Base-by-base conservation (phyloP, 1,284 basidiomycete species). In the Bjerkandera adusta region DNA sequence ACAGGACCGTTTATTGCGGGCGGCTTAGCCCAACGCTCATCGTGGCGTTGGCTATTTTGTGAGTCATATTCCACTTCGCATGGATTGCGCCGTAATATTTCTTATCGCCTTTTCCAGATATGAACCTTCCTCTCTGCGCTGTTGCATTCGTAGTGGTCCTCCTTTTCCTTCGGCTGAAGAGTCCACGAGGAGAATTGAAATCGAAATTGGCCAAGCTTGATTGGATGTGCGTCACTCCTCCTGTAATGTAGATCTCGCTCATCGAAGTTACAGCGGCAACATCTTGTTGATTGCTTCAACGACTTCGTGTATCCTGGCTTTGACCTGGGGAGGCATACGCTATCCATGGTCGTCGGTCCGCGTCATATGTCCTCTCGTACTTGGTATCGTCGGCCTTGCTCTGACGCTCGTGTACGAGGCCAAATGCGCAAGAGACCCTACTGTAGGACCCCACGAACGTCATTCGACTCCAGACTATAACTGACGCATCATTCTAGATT, bases 151-250 rank as follows among this genome's bases (percentile, higher is more conserved):
- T 57, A 5, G 55, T 75, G 16, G 66, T 74, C 11, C 43, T 61
- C 11, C 33, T 68, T 13, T 68, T 68, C 50, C 58, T 77, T 36
- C 59, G 64, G 22, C 58, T 76, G 29, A 62, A 62, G 10, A 63
- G 59, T 12, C 71, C 72, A 2, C 60, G 56, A n/a, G 62, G 57
- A 2, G 56, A 47, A 1, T 54, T 72, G 33, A 52, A 51, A n/a
- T 54, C 65, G 30, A 71, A 70, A 49, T 36, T 71, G 11, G 45
- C 36, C 3, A 43, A 57, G 38, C 59, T 72, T 16, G 70, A 73
- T 50, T 71, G 69, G 69, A 56, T 68, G 67, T 69, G 45, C 29
- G 68, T 58, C 10, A 20, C 24, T 15, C 34, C 16, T 29, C 35
- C 34, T 22, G 13, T 7, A n/a, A 30, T 42, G n/a, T n/a, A n/a